A percentile compares a stretch with the other conserved stretches of the same genome.
phyloP scores from a whole-genome alignment of 495 filamentous ascomycete species.

The Talaromyces thailandensis region DNA sequence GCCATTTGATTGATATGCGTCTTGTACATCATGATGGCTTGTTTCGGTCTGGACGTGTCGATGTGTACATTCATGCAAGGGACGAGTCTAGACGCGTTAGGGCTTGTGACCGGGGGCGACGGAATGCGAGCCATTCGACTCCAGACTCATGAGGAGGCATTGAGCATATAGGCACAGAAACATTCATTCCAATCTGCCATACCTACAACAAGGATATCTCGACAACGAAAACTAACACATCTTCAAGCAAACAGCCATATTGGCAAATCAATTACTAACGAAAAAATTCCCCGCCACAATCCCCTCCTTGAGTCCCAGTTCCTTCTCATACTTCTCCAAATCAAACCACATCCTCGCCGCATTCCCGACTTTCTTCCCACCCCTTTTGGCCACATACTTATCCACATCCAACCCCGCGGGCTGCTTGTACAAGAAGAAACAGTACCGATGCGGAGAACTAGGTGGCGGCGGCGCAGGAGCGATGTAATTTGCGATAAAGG shows the following conservation, averaged over 20 bases:
- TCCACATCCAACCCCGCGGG: constrained; percentile 36
- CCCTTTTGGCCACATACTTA: constrained; percentile 28
- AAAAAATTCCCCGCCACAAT: constrained; percentile 49
- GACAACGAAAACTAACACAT: background rate
- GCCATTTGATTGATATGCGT: background rate
- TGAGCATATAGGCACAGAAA: background rate
- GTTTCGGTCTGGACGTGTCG: background rate
- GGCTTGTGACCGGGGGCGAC: background rate
- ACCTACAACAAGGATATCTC: background rate
- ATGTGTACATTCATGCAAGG: background rate
- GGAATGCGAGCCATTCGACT: background rate
- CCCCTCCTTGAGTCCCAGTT: constrained; percentile 31
- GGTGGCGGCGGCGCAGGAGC: constrained; percentile 41
- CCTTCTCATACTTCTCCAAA: constrained; percentile 38
- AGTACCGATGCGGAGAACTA: constrained; percentile 46
- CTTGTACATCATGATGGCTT: background rate
- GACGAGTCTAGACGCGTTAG: background rate
- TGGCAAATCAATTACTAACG: constrained; percentile 24
- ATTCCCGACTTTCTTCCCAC: constrained; percentile 31
- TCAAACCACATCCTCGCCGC: constrained; percentile 40
- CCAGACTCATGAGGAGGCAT: background rate
- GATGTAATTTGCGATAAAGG: constrained; percentile 38
- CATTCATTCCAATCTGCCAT: background rate
- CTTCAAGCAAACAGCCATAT: background rate
- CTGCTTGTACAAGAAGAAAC: constrained; percentile 50